phyloP scores from a whole-genome alignment of 768 basidiomycete genomes.

The Termitomyces sp. region DNA sequence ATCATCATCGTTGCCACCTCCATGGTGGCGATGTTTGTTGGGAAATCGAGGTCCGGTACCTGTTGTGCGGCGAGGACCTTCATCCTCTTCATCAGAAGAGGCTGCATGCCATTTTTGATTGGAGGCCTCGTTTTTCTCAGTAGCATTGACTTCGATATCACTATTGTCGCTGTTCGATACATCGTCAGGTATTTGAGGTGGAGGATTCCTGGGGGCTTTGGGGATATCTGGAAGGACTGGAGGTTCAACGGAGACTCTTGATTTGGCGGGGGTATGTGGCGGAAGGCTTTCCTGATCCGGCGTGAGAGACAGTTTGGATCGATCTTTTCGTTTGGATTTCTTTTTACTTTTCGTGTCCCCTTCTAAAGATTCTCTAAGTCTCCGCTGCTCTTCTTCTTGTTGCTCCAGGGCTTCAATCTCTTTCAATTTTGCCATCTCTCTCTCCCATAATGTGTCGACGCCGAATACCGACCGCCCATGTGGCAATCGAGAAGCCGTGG shows the following conservation, averaged over 20 bases:
- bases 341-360: slow-evolving; percentile 46
- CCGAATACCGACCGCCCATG: slow-evolving; percentile 84
- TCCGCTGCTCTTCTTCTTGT: slow-evolving; percentile 50
- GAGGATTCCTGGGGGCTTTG: slow-evolving; percentile 34
- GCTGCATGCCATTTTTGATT: slow-evolving; percentile 43
- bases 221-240: slow-evolving; percentile 45
- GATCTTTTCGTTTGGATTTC: slow-evolving; percentile 44
- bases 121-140: slow-evolving; percentile 9
- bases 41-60: slow-evolving; percentile 56
- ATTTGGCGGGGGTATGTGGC: slow-evolving; percentile 17
- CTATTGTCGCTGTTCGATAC: slow-evolving; percentile 56
- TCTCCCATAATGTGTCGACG: slow-evolving; percentile 90
- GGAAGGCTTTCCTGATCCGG: slow-evolving; percentile 10
- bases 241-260: slow-evolving; percentile 34
- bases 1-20: slow-evolving; percentile 47
- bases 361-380: slow-evolving; percentile 42
- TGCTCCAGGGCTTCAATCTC: slow-evolving; percentile 72
- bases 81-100: slow-evolving; percentile 65
- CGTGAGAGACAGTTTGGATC: slow-evolving; percentile 17
- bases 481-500: slow-evolving; percentile 24
- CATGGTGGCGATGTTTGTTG: slow-evolving; percentile 22
- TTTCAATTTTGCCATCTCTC: slow-evolving; percentile 78
- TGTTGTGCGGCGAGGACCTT: slow-evolving; percentile 52
- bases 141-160: slow-evolving; percentile 24
- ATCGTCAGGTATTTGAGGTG: slow-evolving; percentile 39